Evolutionary conservation across 495 filamentous ascomycete genomes (phyloP).

Genomic region (Talaromyces liani): DNA sequence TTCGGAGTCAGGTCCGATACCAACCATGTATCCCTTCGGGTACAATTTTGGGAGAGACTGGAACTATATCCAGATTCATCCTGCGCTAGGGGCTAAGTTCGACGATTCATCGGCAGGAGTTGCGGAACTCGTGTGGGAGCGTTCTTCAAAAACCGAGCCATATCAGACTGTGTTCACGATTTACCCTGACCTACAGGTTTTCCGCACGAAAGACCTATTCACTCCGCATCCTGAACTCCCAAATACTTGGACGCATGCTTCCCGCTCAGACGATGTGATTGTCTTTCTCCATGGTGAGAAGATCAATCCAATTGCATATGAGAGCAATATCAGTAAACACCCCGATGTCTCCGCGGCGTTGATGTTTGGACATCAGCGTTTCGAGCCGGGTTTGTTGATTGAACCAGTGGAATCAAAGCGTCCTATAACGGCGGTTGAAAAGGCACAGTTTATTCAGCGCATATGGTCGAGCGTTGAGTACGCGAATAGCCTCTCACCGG

Average conservation of each 20-base stretch:
- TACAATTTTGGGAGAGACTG: background rate
- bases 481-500: slow-evolving; percentile 33
- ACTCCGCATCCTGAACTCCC: slow-evolving; percentile 38
- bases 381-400: slow-evolving; percentile 27
- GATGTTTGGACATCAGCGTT: slow-evolving; percentile 27
- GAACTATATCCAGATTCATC: background rate
- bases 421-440: slow-evolving; percentile 22
- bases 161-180: slow-evolving; percentile 18
- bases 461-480: slow-evolving; percentile 42
- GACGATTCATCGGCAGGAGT: background rate
- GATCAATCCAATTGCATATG: slow-evolving; percentile 48
- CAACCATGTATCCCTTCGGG: background rate
- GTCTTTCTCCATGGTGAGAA: slow-evolving; percentile 61
- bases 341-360: slow-evolving; percentile 20
- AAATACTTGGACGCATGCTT: slow-evolving; percentile 42
- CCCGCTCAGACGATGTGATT: slow-evolving; percentile 54
- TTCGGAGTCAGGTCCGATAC: background rate
- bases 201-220: slow-evolving; percentile 50
- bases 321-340: slow-evolving; percentile 21
- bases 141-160: background rate
- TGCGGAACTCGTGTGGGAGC: background rate
- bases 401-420: slow-evolving; percentile 28
- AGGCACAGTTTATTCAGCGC: slow-evolving; percentile 17
- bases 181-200: slow-evolving; percentile 35
- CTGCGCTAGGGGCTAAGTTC: background rate